Conservation (phyloP, 495 filamentous ascomycete genomes). For the Hyaloscypha variabilis region DNA sequence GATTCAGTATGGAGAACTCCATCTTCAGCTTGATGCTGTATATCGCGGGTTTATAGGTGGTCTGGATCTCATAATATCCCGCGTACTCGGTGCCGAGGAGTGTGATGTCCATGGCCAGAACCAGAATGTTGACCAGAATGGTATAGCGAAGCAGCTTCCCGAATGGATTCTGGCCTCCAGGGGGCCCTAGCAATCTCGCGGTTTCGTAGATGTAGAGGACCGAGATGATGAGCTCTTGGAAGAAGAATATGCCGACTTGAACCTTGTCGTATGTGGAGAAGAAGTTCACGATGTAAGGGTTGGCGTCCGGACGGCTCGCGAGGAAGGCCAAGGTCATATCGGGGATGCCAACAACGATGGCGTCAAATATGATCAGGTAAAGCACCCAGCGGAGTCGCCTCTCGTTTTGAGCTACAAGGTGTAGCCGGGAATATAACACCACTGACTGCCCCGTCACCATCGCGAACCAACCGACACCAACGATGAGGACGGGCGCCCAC, state of each 20-base stretch:
- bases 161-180: slow-evolving; percentile 26
- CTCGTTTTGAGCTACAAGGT: slow-evolving; percentile 56
- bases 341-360: slow-evolving; percentile 54
- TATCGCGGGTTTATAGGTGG: slow-evolving; percentile 56
- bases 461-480: slow-evolving; percentile 59
- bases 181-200: slow-evolving; percentile 38
- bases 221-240: slow-evolving; percentile 62
- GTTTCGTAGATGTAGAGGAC: slow-evolving; percentile 60
- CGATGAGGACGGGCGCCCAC: slow-evolving; percentile 44
- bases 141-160: slow-evolving; percentile 42
- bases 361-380: slow-evolving; percentile 62
- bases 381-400: slow-evolving; percentile 53
- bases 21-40: slow-evolving; percentile 70
- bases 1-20: slow-evolving; percentile 63
- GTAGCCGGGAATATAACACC: slow-evolving; percentile 70
- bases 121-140: slow-evolving; percentile 51
- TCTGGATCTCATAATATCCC: slow-evolving; percentile 54
- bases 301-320: slow-evolving; percentile 54
- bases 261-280: slow-evolving; percentile 61
- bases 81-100: slow-evolving; percentile 54
- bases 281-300: slow-evolving; percentile 33
- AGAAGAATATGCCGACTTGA: slow-evolving; percentile 57
- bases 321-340: slow-evolving; percentile 47
- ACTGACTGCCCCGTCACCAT: slow-evolving; percentile 71
- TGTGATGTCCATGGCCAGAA: slow-evolving; percentile 50